phyloP scores from a whole-genome alignment of 345 rosid genomes.

The Ceriops zippeliana region DNA sequence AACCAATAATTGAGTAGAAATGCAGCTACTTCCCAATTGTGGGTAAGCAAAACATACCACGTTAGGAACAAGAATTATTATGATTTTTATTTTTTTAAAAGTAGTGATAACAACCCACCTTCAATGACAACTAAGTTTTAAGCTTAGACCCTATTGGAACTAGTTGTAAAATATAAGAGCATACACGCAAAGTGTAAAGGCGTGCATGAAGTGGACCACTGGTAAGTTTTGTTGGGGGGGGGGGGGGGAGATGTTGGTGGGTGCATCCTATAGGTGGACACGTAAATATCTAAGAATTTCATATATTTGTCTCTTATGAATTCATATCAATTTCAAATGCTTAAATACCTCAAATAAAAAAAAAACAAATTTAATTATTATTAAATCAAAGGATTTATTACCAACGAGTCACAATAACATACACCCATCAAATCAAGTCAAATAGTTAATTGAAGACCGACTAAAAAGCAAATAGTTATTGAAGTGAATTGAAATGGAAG shows the following conservation, averaged over 20 bases:
- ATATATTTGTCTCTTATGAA: too few species aligned
- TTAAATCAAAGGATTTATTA: too few species aligned
- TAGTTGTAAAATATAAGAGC: background rate
- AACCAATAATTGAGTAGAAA: background rate
- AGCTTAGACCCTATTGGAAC: conserved; percentile 2
- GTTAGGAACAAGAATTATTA: background rate
- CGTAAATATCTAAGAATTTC: too few species aligned
- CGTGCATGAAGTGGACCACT: background rate
- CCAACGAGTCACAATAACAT: too few species aligned
- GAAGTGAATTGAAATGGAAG: too few species aligned
- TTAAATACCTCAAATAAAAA: too few species aligned
- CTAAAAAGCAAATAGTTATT: too few species aligned
- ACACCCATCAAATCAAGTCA: too few species aligned
- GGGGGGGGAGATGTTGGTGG: background rate
- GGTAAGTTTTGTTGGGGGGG: background rate
- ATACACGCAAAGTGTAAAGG: background rate
- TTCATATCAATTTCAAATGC: too few species aligned
- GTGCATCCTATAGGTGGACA: background rate
- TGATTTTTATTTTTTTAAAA: background rate
- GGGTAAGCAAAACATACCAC: background rate
- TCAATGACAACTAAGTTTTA: conserved; percentile 6
- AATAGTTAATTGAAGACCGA: too few species aligned
- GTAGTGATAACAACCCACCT: conserved; percentile 1
- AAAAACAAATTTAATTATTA: too few species aligned
- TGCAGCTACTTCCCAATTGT: background rate